Conservation (phyloP, 148 eudicot species). For the Vaccinium vitisidaea region DNA sequence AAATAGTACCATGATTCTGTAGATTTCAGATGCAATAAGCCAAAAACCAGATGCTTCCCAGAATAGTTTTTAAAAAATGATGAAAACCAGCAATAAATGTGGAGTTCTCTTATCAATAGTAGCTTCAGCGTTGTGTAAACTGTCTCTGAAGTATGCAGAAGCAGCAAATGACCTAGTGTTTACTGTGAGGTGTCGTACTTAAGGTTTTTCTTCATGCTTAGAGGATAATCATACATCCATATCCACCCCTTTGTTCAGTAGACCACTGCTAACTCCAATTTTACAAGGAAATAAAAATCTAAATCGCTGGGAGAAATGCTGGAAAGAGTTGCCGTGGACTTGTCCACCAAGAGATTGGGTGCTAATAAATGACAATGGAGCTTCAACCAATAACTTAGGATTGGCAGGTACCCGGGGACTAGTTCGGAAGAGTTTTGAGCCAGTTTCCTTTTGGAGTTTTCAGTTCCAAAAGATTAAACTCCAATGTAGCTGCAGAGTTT, state of each 20-base stretch:
- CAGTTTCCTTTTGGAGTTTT: background rate
- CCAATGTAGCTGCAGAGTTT: background rate
- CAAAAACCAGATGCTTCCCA: background rate
- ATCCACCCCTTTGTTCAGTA: no score
- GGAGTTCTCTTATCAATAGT: background rate
- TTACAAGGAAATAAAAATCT: background rate
- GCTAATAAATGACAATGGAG: background rate
- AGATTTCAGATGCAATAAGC: background rate
- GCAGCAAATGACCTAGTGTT: background rate
- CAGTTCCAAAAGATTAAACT: background rate
- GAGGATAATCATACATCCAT: background rate
- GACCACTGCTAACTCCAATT: background rate
- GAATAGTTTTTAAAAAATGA: background rate
- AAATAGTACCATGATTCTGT: background rate
- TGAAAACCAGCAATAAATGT: background rate
- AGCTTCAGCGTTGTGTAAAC: background rate
- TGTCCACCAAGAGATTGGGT: background rate
- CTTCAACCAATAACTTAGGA: background rate
- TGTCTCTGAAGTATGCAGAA: background rate
- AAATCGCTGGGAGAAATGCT: background rate
- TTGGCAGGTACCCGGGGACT: background rate
- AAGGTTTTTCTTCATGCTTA: background rate
- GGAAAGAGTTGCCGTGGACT: background rate
- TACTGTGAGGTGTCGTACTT: background rate
- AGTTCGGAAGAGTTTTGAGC: background rate